Conservation (phyloP, 805 yeast species). For the Teunomyces panamensis region DNA sequence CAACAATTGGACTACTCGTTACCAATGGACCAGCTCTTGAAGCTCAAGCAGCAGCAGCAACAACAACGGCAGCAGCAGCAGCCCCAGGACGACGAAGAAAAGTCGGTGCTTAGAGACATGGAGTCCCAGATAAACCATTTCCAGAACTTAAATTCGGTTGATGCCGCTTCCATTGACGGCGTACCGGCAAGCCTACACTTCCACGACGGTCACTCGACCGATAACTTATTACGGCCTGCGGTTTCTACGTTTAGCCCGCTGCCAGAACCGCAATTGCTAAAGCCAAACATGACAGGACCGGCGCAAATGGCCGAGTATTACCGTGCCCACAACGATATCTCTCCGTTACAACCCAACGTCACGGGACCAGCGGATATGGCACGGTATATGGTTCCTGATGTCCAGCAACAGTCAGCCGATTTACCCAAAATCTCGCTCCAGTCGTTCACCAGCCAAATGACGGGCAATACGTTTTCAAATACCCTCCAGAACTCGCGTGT, state of each 20-base stretch:
- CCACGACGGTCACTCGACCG: slow-evolving; percentile 11
- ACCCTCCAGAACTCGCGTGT: slow-evolving; percentile 33
- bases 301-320: slow-evolving; percentile 35
- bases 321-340: slow-evolving; percentile 7
- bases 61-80: slow-evolving; percentile 2
- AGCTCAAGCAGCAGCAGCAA: slow-evolving; percentile 24
- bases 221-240: not conserved
- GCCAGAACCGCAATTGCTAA: slow-evolving; percentile 23
- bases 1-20: slow-evolving; percentile 53
- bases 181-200: slow-evolving; percentile 55
- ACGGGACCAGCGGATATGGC: slow-evolving; percentile 38
- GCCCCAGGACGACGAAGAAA: slow-evolving; percentile 54
- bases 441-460: slow-evolving; percentile 41
- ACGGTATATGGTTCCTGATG: slow-evolving; percentile 22
- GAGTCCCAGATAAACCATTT: slow-evolving; percentile 68
- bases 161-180: slow-evolving; percentile 73
- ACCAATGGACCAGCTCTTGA: slow-evolving; percentile 75
- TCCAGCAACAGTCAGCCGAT: slow-evolving; percentile 7
- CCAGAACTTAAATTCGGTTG: slow-evolving; percentile 69
- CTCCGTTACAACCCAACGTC: slow-evolving; percentile 23
- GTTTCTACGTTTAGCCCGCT: slow-evolving; percentile 17
- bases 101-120: slow-evolving; percentile 69
- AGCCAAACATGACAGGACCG: slow-evolving; percentile 48
- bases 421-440: slow-evolving; percentile 35
- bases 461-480: slow-evolving; percentile 33